These are phyloP conservation scores for Anethum foeniculum DNA, from an alignment of 140 eudicot genomes.

Conservation along the genomic window DNA sequence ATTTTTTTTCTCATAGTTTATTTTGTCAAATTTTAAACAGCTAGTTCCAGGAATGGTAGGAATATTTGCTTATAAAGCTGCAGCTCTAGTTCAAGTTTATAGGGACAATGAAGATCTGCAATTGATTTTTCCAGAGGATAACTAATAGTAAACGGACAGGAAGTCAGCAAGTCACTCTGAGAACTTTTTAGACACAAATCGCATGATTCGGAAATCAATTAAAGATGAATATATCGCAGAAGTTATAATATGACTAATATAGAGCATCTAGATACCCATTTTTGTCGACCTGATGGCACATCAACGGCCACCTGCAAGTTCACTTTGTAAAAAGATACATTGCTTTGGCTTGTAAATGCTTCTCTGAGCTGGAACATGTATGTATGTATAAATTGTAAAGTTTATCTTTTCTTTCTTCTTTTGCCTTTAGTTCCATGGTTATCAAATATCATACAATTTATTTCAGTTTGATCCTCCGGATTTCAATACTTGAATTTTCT, in stretches of 20 bases:
- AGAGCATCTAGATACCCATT: slow-evolving; percentile 1
- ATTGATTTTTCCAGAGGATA: slow-evolving; percentile 59
- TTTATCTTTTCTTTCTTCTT: not conserved
- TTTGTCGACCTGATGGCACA: not conserved
- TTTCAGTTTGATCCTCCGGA: too few species aligned
- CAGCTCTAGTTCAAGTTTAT: slow-evolving; percentile 92
- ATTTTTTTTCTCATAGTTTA: not conserved
- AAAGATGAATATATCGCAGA: not conserved
- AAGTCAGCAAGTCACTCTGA: not conserved
- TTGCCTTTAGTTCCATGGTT: not conserved
- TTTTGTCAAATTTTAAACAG: slow-evolving; percentile 28
- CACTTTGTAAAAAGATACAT: not conserved
- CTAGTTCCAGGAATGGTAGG: slow-evolving; percentile 93
- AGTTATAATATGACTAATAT: not conserved
- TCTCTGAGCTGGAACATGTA: not conserved
- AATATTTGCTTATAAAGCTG: slow-evolving; percentile 91
- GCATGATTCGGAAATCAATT: not conserved
- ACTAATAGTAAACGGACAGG: slow-evolving; percentile 21
- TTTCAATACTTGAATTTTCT: not conserved
- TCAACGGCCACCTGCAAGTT: not conserved
- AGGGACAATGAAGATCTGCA: slow-evolving; percentile 93
- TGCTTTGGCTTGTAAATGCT: not conserved
- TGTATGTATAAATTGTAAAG: not conserved
- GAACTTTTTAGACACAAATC: not conserved
- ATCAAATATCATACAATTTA: not conserved